Evolutionary conservation across 257 asterid genomes (phyloP).

Genomic region (Coffea canephora): DNA sequence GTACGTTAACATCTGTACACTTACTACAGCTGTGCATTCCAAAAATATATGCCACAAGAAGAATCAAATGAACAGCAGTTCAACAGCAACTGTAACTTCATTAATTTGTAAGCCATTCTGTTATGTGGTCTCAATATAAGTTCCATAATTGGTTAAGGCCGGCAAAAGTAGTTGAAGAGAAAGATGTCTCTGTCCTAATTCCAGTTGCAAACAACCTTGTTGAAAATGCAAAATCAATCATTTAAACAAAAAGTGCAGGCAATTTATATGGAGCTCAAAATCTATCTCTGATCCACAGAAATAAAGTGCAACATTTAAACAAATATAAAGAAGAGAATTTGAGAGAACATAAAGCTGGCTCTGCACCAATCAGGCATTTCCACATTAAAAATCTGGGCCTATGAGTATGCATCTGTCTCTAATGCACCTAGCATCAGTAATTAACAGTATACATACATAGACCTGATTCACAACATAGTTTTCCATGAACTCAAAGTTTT

Average conservation of each 20-base stretch:
- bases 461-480: background rate
- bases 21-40: background rate
- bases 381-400: background rate
- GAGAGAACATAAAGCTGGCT: background rate
- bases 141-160: background rate
- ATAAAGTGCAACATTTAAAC: background rate
- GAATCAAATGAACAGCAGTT: background rate
- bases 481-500: background rate
- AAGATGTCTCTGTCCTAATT: background rate
- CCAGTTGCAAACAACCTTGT: slow-evolving; percentile 2
- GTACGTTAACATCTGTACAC: background rate
- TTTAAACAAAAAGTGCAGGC: background rate
- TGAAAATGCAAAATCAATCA: background rate
- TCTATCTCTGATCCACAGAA: background rate
- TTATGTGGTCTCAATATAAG: background rate
- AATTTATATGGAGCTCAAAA: background rate
- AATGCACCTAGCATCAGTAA: background rate
- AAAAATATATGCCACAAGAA: background rate
- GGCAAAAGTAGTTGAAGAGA: slow-evolving; percentile 1
- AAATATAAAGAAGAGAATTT: background rate
- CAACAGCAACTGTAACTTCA: background rate
- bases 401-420: background rate
- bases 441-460: background rate
- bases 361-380: background rate
- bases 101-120: background rate